Percentiles rank a stretch among this genome's conserved stretches.
Evolutionary conservation across 73 alveolate genomes (phyloP).

Genomic region (Stentor coeruleus): DNA sequence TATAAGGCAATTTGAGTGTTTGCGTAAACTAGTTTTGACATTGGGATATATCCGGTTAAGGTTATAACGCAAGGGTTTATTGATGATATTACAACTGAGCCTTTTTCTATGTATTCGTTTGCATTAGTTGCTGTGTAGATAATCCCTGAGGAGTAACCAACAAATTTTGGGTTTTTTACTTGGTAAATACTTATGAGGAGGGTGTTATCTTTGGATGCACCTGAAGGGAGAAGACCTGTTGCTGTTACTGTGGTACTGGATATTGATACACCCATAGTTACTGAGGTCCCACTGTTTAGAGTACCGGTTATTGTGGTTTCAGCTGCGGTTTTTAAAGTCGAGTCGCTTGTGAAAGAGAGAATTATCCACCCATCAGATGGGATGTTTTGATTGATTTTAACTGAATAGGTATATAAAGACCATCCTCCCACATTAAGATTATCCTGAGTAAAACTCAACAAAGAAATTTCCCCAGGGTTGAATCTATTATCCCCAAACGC

Average conservation of each 20-base stretch:
- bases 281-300: background rate
- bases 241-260: background rate
- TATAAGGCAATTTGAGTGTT: background rate
- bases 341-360: background rate
- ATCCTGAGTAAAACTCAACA: background rate
- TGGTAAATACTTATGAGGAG: background rate
- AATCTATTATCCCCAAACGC: background rate
- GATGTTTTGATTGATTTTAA: background rate
- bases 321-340: background rate
- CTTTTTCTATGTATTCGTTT: constrained; percentile 1
- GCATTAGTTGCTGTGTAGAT: background rate
- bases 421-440: background rate
- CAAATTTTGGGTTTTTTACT: background rate
- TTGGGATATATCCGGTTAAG: background rate
- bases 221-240: constrained; percentile 3
- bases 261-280: background rate
- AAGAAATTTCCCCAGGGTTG: background rate
- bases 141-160: background rate
- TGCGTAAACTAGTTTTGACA: background rate
- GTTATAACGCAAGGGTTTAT: background rate
- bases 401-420: background rate
- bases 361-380: background rate
- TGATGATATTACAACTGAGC: background rate
- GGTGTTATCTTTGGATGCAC: too few relatives aligned
- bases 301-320: background rate